Percentiles rank a stretch among this genome's conserved stretches.
Evolutionary conservation across 2,329 filamentous ascomycete species (phyloP).

Genomic region (Apiospora malaysiana): DNA sequence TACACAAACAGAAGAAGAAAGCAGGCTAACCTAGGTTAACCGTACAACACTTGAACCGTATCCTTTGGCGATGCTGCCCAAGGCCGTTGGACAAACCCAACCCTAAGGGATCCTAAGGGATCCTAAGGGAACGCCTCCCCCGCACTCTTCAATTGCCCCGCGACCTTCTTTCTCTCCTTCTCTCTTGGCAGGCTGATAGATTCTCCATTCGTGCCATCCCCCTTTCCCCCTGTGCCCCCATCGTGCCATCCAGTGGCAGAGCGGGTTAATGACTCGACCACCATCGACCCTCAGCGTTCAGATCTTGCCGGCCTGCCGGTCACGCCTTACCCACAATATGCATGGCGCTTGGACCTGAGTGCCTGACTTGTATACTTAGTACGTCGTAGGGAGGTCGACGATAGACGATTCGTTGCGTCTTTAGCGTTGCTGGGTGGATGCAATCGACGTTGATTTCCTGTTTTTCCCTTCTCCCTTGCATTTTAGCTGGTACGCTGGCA

Average conservation of each 20-base stretch:
- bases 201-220: neutral
- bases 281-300: neutral
- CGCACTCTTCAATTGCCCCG: neutral
- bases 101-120: no score
- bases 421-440: conserved; percentile 15
- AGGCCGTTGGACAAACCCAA: neutral
- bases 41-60: no score
- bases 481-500: neutral
- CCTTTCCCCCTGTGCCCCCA: neutral
- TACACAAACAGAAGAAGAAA: neutral
- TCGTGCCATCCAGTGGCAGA: neutral
- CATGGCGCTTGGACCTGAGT: conserved; percentile 3
- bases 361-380: conserved; percentile 2
- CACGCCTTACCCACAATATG: neutral
- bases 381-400: no score
- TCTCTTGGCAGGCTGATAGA: neutral
- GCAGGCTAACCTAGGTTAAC: neutral
- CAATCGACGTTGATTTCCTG: conserved; percentile 6
- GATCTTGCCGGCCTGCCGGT: conserved; percentile 6
- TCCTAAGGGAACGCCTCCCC: neutral
- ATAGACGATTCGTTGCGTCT: neutral
- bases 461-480: conserved; percentile 3
- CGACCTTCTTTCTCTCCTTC: neutral
- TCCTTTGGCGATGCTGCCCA: neutral
- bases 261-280: conserved; percentile 8